Conservation (phyloP, 768 basidiomycete species). For the Lactifluus rugatus region DNA sequence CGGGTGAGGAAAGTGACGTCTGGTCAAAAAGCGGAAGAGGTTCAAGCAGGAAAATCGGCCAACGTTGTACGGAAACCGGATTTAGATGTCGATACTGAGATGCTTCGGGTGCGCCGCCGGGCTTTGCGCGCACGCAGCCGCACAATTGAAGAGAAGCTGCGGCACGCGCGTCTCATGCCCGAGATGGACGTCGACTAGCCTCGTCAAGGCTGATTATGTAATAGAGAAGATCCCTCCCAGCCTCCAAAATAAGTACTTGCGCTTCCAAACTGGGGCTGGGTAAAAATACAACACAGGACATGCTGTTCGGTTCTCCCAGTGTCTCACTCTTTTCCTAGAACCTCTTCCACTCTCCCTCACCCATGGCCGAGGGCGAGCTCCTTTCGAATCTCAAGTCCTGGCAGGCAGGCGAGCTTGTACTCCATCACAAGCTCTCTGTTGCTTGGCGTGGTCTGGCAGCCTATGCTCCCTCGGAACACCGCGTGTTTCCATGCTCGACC, state of each 20-base stretch:
- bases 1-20: neutral
- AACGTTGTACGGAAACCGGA: neutral
- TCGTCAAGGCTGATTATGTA: no score
- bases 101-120: neutral
- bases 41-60: neutral
- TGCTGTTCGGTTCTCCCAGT: neutral
- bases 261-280: no score
- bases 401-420: neutral
- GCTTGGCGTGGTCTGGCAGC: neutral
- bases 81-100: neutral
- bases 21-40: no score
- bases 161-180: neutral
- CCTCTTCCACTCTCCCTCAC: neutral
- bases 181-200: no score
- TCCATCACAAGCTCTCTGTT: conserved; percentile 1
- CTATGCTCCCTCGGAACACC: neutral
- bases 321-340: neutral
- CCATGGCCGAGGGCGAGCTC: neutral
- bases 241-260: no score
- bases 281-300: no score
- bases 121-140: conserved; percentile 11
- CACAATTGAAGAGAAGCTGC: conserved; percentile 4
- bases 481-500: conserved; percentile 3
- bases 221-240: neutral
- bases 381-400: neutral